Evolutionary conservation across 2,329 filamentous ascomycete species (phyloP).

Genomic region (Helicocarpus griseus): DNA sequence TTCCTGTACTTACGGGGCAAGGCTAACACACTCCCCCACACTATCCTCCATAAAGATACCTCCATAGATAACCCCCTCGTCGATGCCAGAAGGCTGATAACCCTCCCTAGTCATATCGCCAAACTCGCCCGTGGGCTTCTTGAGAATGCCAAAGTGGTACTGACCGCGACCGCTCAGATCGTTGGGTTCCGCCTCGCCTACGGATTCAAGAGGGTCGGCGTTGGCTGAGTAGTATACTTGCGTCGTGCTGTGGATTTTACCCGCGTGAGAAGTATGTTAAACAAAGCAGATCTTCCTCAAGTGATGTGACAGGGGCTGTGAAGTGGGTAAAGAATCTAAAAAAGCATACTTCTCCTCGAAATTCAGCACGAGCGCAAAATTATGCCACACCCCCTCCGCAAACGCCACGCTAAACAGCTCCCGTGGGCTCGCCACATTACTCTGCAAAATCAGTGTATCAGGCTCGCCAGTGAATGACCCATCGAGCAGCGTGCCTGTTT

Average conservation of each 20-base stretch:
- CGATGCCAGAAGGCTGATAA: conserved; percentile 39
- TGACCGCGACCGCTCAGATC: conserved; percentile 50
- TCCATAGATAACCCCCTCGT: conserved; percentile 45
- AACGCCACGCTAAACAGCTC: conserved; percentile 41
- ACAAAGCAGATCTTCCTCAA: too few relatives aligned
- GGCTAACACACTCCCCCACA: neutral
- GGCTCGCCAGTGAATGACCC: neutral
- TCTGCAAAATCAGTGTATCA: neutral
- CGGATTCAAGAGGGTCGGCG: conserved; percentile 34
- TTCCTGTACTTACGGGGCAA: too few relatives aligned
- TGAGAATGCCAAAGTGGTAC: conserved; percentile 53
- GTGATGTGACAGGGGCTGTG: neutral
- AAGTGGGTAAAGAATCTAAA: neutral
- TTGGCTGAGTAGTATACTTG: conserved; percentile 50
- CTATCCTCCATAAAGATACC: conserved; percentile 48
- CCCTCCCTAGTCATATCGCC: conserved; percentile 40
- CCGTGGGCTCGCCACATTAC: conserved; percentile 25
- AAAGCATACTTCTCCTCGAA: conserved; percentile 44
- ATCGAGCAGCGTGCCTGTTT: conserved; percentile 45
- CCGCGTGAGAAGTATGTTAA: neutral
- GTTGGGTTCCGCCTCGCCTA: conserved; percentile 38
- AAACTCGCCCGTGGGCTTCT: conserved; percentile 44
- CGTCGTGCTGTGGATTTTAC: conserved; percentile 35
- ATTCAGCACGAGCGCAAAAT: conserved; percentile 52
- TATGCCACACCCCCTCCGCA: conserved; percentile 39